These are phyloP conservation scores for Eutrema salsugineum DNA, from an alignment of 441 rosid species.

Conservation along the genomic window DNA sequence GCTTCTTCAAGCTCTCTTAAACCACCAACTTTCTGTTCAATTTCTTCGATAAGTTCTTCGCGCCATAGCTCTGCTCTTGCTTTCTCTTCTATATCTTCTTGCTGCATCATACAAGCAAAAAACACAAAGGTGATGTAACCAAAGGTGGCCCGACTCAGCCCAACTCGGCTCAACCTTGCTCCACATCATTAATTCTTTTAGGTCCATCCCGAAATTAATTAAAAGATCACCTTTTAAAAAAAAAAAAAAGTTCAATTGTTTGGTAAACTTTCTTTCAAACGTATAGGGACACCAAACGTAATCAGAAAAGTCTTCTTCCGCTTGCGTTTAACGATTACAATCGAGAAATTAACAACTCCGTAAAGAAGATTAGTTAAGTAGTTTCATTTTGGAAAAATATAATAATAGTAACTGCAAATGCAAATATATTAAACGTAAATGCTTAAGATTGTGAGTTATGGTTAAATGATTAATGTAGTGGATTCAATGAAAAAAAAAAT, in stretches of 20 bases:
- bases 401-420: neutral
- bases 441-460: neutral
- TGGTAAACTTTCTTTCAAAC: neutral
- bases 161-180: neutral
- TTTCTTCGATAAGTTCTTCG: conserved; percentile 90
- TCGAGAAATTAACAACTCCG: neutral
- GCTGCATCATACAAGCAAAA: conserved; percentile 41
- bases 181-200: neutral
- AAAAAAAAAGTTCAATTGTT: too few relatives aligned
- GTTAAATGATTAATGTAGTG: neutral
- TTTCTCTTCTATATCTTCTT: conserved; percentile 79
- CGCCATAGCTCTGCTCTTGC: conserved; percentile 88
- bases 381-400: neutral
- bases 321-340: neutral
- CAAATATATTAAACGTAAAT: neutral
- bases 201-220: too few relatives aligned
- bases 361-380: neutral
- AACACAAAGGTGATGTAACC: neutral
- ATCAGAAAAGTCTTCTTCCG: neutral
- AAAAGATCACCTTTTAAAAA: too few relatives aligned
- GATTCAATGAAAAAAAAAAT: neutral
- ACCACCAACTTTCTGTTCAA: conserved; percentile 83
- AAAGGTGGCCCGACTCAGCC: neutral
- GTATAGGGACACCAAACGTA: neutral
- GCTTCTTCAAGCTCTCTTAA: conserved; percentile 81